Base-by-base conservation (phyloP, 2,329 filamentous ascomycete genomes). In the Canariomyces notabilis region DNA sequence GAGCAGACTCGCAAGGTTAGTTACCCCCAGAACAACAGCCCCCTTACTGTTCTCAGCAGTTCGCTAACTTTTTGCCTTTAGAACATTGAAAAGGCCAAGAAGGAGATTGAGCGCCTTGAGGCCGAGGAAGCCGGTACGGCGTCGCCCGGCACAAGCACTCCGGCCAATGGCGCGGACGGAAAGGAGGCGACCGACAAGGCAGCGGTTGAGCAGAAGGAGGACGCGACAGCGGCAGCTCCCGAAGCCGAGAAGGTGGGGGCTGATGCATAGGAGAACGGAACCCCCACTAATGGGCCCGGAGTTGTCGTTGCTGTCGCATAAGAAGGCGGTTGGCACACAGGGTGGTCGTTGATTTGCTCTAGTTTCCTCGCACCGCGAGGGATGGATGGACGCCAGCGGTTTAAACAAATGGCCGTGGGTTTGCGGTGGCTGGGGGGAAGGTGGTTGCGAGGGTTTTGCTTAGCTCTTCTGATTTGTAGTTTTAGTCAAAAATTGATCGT, bases 81-180 rank as follows among this genome's bases (percentile, higher is more conserved):
- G 93, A 98, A 98, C 76, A 85, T 97, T 51, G 87, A 89, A 54
- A 95, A 96, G 71, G 93, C 93, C 51, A 86, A 95, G 75, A 91
- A 91, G 69, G 89, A 96, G 68, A 94, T 98, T 53, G 88, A 90
- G 64, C 83, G 83, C 57, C 80, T 97, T 46, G 91, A 96, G 64
- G 82, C 83, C 46, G 74, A 78, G 54, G 78, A 79, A 60, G 68
- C 72, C 44, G 72, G 68, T 51, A 74, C 74, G 54, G 68, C 69
- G 52, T 69, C 65, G 56, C 51, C 56, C 5, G 45, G 53, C 16
- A 60, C 70, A n/a, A 58, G 64, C n/a, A 69, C 63, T 31, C 63
- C 66, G 56, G 20, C 23, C 20, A 74, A 70, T 57, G 67, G 65
- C 55, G 60, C 56, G 56, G 72, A 72, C 61, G 73, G 65, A 51